phyloP scores from a whole-genome alignment of 129 eudicot species.

The Rutidosis leptorrhynchoides region DNA sequence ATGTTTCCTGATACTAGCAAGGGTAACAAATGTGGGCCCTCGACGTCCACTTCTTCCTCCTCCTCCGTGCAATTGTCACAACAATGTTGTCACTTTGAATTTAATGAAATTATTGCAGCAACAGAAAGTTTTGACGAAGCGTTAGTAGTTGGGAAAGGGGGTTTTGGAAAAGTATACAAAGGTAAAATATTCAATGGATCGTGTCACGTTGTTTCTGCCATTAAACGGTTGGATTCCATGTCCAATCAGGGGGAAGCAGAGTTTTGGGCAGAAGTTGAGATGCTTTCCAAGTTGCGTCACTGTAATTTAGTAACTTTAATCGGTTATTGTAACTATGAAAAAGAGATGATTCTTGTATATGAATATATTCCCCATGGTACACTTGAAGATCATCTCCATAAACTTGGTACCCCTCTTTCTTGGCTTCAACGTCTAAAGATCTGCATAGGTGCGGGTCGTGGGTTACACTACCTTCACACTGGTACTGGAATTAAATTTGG shows the following conservation, averaged over 20 bases:
- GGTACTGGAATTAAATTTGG: slow-evolving; percentile 23
- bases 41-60: slow-evolving; percentile 14
- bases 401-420: slow-evolving; percentile 20
- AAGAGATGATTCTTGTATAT: slow-evolving; percentile 25
- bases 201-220: slow-evolving; percentile 8
- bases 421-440: slow-evolving; percentile 34
- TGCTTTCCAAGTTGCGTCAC: slow-evolving; percentile 26
- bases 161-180: slow-evolving; percentile 31
- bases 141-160: slow-evolving; percentile 18
- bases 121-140: slow-evolving; percentile 19
- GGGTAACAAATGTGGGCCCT: background rate
- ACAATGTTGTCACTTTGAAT: slow-evolving; percentile 14
- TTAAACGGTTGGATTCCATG: slow-evolving; percentile 15
- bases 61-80: slow-evolving; percentile 16
- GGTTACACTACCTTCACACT: slow-evolving; percentile 35
- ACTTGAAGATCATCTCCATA: slow-evolving; percentile 27
- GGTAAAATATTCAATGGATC: slow-evolving; percentile 18
- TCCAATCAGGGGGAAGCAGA: slow-evolving; percentile 18
- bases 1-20: background rate
- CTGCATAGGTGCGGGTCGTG: slow-evolving; percentile 30
- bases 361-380: slow-evolving; percentile 23
- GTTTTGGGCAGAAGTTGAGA: slow-evolving; percentile 23
- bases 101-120: slow-evolving; percentile 18
- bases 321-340: slow-evolving; percentile 13
- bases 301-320: slow-evolving; percentile 10